phyloP scores from a whole-genome alignment of 2,329 filamentous ascomycete species.

The Trichoderma sp. region DNA sequence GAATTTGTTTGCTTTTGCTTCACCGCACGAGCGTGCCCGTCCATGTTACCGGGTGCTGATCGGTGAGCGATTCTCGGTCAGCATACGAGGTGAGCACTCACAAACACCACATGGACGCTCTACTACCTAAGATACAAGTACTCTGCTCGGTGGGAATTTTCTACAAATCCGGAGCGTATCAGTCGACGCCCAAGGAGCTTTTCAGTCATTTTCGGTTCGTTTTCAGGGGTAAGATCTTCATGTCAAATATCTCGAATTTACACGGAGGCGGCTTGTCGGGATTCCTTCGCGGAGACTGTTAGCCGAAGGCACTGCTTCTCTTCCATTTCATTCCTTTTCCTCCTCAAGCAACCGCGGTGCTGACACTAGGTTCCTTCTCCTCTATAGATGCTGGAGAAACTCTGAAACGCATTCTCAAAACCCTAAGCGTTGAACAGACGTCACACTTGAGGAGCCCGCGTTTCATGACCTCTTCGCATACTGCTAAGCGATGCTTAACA shows the following conservation, averaged over 20 bases:
- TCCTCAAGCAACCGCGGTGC: neutral
- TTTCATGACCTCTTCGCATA: slow-evolving; percentile 9
- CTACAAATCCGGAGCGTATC: neutral
- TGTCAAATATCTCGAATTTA: neutral
- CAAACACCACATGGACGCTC: too few species aligned
- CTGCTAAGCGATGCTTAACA: slow-evolving; percentile 18
- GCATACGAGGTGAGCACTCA: neutral
- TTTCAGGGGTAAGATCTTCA: slow-evolving; percentile 11
- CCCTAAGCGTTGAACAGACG: too few species aligned
- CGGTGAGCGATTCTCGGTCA: neutral
- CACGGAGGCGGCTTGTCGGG: neutral
- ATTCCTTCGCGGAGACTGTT: slow-evolving; percentile 3
- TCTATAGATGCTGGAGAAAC: neutral
- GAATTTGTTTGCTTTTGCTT: neutral
- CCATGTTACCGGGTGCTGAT: neutral
- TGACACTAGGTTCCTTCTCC: neutral
- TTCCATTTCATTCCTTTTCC: neutral
- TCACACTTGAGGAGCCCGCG: neutral
- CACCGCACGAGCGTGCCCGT: neutral
- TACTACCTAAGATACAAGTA: neutral
- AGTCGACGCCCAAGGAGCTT: neutral
- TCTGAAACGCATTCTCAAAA: neutral
- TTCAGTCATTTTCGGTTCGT: slow-evolving; percentile 10
- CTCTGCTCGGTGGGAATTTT: neutral
- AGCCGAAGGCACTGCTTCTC: too few species aligned